Evolutionary conservation across 176 grass and related monocot species (phyloP), one percentile per base, ranked within the genome.

Genomic region (Cymbopogon citratus): DNA sequence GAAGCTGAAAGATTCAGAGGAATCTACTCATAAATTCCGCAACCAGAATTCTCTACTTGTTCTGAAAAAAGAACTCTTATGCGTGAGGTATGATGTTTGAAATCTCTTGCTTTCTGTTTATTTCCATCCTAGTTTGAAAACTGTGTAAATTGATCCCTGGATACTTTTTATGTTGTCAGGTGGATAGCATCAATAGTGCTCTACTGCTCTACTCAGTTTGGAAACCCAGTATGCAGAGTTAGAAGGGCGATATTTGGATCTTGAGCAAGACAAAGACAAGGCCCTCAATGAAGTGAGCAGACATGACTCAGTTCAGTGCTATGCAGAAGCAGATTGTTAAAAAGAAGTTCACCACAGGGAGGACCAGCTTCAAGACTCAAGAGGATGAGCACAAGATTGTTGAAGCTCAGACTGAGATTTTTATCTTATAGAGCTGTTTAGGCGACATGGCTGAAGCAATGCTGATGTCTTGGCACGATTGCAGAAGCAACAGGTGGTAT

Each of bases 361-460:
- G 78, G 77, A 91, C 40, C 82, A 87, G 71, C 88, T 98, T 49
- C 90, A 88, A 73, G 83, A 78, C 94, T 49, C 90, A 88, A 73
- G 83, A 78, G 51, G 90, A 89, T 63, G 88, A 94, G 70, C 71
- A 86, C 45, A 90, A 85, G 48, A 66, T 89, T 44, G 54, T 91
- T 80, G 87, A 89, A 69, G 79, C 90, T 81, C 95, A 89, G 34
- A 70, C 76, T 40, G 88, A 98, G 60, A 84, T 88, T 75, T 98
- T 98, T 23, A 66, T 94, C 67, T 81, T 98, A 62, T 86, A 88
- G 75, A 86, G 57, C 83, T 94, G 86, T 80, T 87, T 98, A 87
- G 56, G 74, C 12, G 88, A 94, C 59, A 85, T 89, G 69, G 87
- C 89, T 51, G 90, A 91, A 83, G 77, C 73, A 80, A 89, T 76